These are phyloP conservation scores for Camelina laxa DNA, from an alignment of 345 rosid genomes.

Conservation along the genomic window DNA sequence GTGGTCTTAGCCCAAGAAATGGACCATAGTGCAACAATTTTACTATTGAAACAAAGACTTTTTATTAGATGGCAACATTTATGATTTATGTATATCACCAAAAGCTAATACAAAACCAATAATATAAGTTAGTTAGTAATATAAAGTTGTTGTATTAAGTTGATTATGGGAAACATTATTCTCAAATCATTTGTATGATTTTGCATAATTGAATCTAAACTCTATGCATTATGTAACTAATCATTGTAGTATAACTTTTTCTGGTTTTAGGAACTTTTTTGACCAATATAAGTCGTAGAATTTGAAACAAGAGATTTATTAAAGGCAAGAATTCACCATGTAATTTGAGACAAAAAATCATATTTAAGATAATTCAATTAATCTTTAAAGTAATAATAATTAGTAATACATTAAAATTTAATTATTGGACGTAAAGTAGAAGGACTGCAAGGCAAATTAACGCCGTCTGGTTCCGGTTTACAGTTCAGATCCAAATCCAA, in stretches of 20 bases:
- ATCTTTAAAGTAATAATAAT: no score
- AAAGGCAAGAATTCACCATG: no score
- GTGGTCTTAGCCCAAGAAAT: no score
- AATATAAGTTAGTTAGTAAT: neutral
- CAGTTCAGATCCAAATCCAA: constrained; percentile 44
- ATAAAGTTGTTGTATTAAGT: neutral
- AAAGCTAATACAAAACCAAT: neutral
- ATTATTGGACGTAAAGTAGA: no score
- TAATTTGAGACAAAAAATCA: no score
- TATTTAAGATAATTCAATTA: no score
- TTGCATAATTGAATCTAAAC: neutral
- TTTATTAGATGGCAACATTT: neutral
- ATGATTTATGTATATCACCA: neutral
- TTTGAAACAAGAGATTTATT: no score
- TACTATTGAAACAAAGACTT: neutral
- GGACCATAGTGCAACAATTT: neutral
- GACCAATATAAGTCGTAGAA: no score
- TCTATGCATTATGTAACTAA: neutral
- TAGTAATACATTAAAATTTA: no score
- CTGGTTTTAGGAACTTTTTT: no score
- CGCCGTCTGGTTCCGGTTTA: constrained; percentile 42
- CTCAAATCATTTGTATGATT: neutral
- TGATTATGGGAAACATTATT: neutral
- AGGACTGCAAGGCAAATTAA: constrained; percentile 30
- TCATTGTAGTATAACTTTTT: no score